A percentile compares a stretch with the other conserved stretches of the same genome.
Conservation (phyloP, 139 green algal species). For the Diplosphaera chodatii region DNA sequence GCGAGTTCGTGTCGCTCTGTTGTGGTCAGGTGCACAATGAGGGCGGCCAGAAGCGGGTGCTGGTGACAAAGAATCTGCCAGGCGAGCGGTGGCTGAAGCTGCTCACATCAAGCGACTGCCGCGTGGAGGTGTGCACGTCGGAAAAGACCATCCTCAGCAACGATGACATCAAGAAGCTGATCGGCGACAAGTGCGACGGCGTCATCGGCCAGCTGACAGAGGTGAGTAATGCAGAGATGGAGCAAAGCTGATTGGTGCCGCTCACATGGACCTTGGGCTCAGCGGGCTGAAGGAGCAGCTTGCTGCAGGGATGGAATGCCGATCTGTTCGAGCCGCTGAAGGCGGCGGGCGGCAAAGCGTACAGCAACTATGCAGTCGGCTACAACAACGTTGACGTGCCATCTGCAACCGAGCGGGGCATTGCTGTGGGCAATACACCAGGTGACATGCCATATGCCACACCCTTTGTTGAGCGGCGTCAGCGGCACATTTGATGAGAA, state of each 20-base stretch:
- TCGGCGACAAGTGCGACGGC: constrained; percentile 85
- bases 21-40: constrained; percentile 87
- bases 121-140: constrained; percentile 60
- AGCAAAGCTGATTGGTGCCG: no score
- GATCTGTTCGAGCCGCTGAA: constrained; percentile 88
- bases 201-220: constrained; percentile 96
- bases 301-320: constrained; percentile 78
- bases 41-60: constrained; percentile 68
- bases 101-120: constrained; percentile 56
- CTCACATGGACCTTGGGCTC: no score
- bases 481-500: no score
- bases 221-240: constrained; percentile 29
- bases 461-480: no score
- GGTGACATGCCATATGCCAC: constrained; percentile 41
- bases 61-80: constrained; percentile 95
- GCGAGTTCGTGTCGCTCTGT: no score
- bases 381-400: constrained; percentile 97
- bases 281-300: no score
- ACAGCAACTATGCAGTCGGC: constrained; percentile 97
- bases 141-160: constrained; percentile 83
- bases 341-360: constrained; percentile 76
- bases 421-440: constrained; percentile 96
- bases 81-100: constrained; percentile 86
- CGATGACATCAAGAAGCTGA: constrained; percentile 78
- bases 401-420: constrained; percentile 79